Evolutionary conservation across 75 land plant species (phyloP).

Genomic region (Pinus albicaulis): DNA sequence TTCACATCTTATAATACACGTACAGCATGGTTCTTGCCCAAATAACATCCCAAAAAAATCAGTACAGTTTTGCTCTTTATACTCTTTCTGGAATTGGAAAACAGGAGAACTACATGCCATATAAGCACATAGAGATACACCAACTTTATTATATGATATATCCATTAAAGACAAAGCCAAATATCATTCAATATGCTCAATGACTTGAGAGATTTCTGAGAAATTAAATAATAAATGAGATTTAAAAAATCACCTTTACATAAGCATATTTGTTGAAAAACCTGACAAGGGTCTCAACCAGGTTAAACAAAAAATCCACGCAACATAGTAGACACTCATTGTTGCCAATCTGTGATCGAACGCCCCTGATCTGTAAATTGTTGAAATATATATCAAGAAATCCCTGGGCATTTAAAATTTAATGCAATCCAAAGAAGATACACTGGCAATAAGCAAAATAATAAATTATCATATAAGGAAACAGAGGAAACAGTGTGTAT

Average conservation of each 20-base stretch:
- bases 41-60: neutral
- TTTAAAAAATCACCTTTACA: slow-evolving; percentile 57
- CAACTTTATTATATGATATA: neutral
- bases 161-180: neutral
- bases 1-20: neutral
- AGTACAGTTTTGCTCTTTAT: neutral
- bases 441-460: neutral
- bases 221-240: neutral
- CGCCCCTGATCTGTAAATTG: slow-evolving; percentile 69
- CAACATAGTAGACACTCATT: slow-evolving; percentile 91
- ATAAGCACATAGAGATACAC: neutral
- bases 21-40: neutral
- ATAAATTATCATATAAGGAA: neutral
- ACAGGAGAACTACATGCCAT: too few relatives aligned
- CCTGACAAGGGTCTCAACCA: slow-evolving; percentile 84
- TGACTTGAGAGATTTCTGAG: neutral
- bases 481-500: neutral
- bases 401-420: neutral
- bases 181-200: neutral
- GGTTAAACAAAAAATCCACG: slow-evolving; percentile 81
- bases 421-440: neutral
- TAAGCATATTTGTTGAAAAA: slow-evolving; percentile 96
- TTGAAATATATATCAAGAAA: neutral
- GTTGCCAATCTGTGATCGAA: slow-evolving; percentile 81
- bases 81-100: neutral